Conservation (phyloP, 2,329 filamentous ascomycete species). For the Blastomyces percursus region DNA sequence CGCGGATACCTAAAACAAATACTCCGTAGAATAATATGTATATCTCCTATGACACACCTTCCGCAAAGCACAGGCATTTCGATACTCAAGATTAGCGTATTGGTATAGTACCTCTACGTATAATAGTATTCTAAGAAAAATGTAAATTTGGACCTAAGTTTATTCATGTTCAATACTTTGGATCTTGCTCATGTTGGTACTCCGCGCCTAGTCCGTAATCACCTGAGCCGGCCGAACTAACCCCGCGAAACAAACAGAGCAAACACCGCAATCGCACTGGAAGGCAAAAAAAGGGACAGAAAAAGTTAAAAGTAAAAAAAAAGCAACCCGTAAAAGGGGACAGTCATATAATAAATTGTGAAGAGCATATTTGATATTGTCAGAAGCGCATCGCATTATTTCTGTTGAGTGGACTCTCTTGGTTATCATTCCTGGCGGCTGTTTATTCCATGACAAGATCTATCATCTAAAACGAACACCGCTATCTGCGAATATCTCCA, state of each 20-base stretch:
- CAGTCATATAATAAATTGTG: too few species aligned
- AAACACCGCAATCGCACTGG: background rate
- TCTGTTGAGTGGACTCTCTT: background rate
- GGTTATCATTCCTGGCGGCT: background rate
- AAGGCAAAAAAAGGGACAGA: background rate
- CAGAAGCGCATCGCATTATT: too few species aligned
- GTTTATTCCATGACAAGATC: background rate
- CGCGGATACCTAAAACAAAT: too few species aligned
- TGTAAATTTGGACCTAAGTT: too few species aligned
- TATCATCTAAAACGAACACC: background rate
- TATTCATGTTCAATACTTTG: too few species aligned
- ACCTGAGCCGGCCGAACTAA: background rate
- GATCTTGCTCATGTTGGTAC: too few species aligned
- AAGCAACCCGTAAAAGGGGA: background rate
- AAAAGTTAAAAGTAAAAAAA: background rate
- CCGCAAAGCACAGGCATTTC: background rate
- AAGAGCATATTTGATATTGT: too few species aligned
- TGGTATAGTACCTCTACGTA: background rate
- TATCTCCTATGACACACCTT: background rate
- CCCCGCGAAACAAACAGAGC: conserved; percentile 1
- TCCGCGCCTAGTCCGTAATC: background rate
- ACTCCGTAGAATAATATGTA: too few species aligned
- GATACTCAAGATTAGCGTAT: background rate
- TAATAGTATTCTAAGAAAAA: background rate
- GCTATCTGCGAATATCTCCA: background rate